Evolutionary conservation across 192 early-diverging fungal species (phyloP), one percentile per base, ranked within the genome.

Genomic region (Coemansia sp.): DNA sequence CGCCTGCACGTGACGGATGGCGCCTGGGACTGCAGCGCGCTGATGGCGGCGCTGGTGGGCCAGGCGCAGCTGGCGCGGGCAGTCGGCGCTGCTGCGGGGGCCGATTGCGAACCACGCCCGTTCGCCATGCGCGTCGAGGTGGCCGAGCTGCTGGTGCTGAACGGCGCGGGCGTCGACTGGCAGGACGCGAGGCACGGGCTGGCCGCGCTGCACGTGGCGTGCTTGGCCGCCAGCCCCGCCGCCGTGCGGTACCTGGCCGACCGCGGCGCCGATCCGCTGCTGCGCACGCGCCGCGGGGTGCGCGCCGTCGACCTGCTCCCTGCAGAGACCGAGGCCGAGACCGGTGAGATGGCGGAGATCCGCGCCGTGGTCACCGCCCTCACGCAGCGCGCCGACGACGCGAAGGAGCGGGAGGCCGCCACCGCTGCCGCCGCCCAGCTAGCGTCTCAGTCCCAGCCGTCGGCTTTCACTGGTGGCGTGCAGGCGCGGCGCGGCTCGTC

Each of bases 81-180:
- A n/a, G 9, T 45, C 13, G 26, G 18, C 8, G 15, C 26, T 35
- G 31, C 31, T 29, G 11, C 32, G 4, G 50, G 17, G 11, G 18
- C 31, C 6, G 39, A 5, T 0, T 42, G 48, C n/a, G 10, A 33
- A 8, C 14, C 25, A 6, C 4, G 41, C 14, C 1, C 8, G 19
- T 42, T 48, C 31, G 40, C 42, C 31, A 33, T 60, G 30, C 59
- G 53, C 34, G n/a, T 63, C 17, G 65, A 63, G 53, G 41, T 77
- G 0, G 73, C 73, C 29, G 73, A 77, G 67, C 52, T 77, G 26
- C 41, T 77, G 30, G 37, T 60, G 8, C 67, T 77, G 30, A 77
- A 77, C 29, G 73, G 73, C 29, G 73, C 73, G n/a, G 18, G 14
- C 27, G 4, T 61, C 14, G 25, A 21, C 34, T 49, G 42, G 32